These are phyloP conservation scores for Dictyostelium purpureum DNA, from an alignment of 78 protist genomes.

Conservation along the genomic window DNA sequence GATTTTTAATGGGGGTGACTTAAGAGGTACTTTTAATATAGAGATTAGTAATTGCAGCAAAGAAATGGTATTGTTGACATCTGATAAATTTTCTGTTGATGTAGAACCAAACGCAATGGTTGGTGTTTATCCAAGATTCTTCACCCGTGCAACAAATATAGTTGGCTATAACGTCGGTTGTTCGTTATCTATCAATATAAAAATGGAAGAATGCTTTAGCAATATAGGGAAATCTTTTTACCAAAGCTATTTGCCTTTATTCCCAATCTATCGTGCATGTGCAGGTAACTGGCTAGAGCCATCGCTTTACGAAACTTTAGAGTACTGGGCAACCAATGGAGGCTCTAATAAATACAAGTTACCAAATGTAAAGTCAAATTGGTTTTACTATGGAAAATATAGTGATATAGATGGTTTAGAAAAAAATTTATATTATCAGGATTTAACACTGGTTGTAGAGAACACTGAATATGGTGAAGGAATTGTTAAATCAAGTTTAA, in stretches of 20 bases:
- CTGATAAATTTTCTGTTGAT: not conserved
- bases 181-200: not conserved
- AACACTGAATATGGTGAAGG: not conserved
- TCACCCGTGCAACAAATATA: not conserved
- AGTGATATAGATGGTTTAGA: not conserved
- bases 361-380: too few species aligned
- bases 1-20: not conserved
- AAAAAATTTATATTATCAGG: not conserved
- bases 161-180: not conserved
- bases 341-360: not conserved
- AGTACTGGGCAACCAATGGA: not conserved
- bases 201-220: not conserved
- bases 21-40: not conserved
- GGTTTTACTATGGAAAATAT: not conserved
- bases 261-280: not conserved
- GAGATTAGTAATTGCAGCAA: not conserved
- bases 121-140: not conserved
- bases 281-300: conserved; percentile 31
- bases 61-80: not conserved
- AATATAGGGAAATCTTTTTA: not conserved
- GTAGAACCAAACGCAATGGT: not conserved
- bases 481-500: not conserved
- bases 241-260: not conserved
- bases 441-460: not conserved
- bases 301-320: not conserved